Evolutionary conservation across 2,329 filamentous ascomycete species (phyloP).

Genomic region (Talaromyces sp.): DNA sequence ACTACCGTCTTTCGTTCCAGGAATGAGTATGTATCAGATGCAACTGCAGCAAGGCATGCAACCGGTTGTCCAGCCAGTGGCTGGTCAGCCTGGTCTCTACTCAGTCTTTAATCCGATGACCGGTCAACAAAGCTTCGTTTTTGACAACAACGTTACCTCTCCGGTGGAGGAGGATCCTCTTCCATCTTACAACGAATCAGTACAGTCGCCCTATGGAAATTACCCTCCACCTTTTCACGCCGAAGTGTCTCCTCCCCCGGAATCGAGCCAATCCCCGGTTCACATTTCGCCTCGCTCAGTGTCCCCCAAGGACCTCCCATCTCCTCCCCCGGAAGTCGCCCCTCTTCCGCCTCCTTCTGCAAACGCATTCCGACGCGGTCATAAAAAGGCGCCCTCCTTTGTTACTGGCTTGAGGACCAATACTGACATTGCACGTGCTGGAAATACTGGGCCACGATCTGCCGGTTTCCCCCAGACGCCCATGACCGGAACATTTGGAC

Average conservation of each 20-base stretch:
- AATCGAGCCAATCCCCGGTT: conserved; percentile 50
- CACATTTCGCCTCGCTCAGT: conserved; percentile 58
- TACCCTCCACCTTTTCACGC: conserved; percentile 62
- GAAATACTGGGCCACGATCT: conserved; percentile 68
- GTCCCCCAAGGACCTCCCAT: conserved; percentile 52
- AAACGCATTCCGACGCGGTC: conserved; percentile 78
- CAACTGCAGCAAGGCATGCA: conserved; percentile 62
- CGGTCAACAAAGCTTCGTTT: conserved; percentile 74
- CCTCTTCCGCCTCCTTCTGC: conserved; percentile 82
- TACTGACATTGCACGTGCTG: conserved; percentile 43
- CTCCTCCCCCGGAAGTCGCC: conserved; percentile 61
- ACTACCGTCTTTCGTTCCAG: conserved; percentile 46
- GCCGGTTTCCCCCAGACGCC: conserved; percentile 75
- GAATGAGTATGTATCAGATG: conserved; percentile 57
- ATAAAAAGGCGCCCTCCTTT: conserved; percentile 83
- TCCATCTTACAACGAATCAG: conserved; percentile 26
- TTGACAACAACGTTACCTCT: conserved; percentile 59
- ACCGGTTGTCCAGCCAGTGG: conserved; percentile 57
- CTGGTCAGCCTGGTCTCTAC: conserved; percentile 69
- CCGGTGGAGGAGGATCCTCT: conserved; percentile 38
- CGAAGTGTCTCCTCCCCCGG: conserved; percentile 74
- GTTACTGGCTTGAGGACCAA: conserved; percentile 50
- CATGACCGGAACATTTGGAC: conserved; percentile 78
- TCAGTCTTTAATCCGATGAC: conserved; percentile 80
- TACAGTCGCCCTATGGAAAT: conserved; percentile 42